Evolutionary conservation across 2,329 filamentous ascomycete species (phyloP).

Genomic region (Thyridium curvatum): DNA sequence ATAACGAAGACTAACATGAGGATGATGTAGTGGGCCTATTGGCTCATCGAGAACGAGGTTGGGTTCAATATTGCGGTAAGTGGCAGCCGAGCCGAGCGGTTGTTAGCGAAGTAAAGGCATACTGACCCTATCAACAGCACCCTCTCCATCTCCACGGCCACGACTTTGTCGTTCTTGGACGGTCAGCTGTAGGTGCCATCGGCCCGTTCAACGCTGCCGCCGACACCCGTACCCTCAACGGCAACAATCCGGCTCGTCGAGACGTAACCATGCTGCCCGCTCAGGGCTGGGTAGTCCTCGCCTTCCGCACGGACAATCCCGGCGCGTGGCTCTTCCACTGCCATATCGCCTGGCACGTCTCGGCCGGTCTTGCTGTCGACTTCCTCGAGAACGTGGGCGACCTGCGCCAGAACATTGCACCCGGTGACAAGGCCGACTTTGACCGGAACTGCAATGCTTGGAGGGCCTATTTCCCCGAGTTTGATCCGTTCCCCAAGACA

Average conservation of each 20-base stretch:
- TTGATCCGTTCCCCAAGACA: conserved; percentile 5
- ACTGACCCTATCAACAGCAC: conserved; percentile 7
- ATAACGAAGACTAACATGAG: conserved; percentile 8
- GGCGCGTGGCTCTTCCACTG: conserved; percentile 44
- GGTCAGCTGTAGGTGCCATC: conserved; percentile 12
- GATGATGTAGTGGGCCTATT: conserved; percentile 19
- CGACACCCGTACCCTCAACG: conserved; percentile 22
- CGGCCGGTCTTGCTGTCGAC: conserved; percentile 41
- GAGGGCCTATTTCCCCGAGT: conserved; percentile 7
- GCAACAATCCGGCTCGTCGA: conserved; percentile 37
- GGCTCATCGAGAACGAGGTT: conserved; percentile 24
- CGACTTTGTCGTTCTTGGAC: conserved; percentile 24
- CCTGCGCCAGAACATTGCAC: conserved; percentile 6
- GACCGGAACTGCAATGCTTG: conserved; percentile 6
- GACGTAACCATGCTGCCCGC: conserved; percentile 38
- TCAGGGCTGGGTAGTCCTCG: conserved; percentile 38
- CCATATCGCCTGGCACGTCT: conserved; percentile 44
- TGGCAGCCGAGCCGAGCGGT: conserved; percentile 3
- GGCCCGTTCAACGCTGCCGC: conserved; percentile 16
- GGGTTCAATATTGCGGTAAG: conserved; percentile 13
- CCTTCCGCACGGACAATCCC: conserved; percentile 43
- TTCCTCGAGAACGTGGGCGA: conserved; percentile 32
- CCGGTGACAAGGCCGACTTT: conserved; percentile 1
- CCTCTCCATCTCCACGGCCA: conserved; percentile 26
- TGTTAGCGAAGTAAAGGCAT: background rate